Percentiles rank a stretch among this genome's conserved stretches.
Evolutionary conservation across 495 filamentous ascomycete species (phyloP).

Genomic region (Penicillium parvum): DNA sequence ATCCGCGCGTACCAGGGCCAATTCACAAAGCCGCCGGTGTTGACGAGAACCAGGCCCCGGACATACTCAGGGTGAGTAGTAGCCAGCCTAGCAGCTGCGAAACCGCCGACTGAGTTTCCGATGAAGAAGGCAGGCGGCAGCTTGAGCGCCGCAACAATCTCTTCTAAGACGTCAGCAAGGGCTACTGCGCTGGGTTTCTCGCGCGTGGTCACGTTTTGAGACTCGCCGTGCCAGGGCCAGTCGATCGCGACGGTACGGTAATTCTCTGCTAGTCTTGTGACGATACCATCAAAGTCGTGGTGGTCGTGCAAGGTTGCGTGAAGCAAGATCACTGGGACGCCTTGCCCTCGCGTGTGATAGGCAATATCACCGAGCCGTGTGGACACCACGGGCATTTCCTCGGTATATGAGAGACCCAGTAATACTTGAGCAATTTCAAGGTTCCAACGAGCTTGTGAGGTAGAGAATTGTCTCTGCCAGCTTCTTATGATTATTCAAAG

Average conservation of each 20-base stretch:
- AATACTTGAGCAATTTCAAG: too few species aligned
- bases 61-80: conserved; percentile 1
- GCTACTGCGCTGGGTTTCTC: not conserved
- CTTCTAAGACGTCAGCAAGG: not conserved
- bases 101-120: conserved; percentile 1
- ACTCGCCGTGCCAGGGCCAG: not conserved
- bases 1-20: not conserved
- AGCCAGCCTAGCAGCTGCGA: conserved; percentile 2
- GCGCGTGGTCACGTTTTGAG: not conserved
- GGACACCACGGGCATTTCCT: too few species aligned
- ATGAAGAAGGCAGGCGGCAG: conserved; percentile 2
- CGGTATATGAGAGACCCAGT: too few species aligned
- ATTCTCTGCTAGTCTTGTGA: not conserved
- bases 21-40: not conserved
- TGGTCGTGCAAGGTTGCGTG: not conserved
- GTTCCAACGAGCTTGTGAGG: too few species aligned
- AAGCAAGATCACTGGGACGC: not conserved
- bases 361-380: not conserved
- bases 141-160: not conserved
- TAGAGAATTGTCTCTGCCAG: too few species aligned
- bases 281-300: not conserved
- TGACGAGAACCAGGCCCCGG: not conserved
- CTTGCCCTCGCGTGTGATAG: not conserved
- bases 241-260: not conserved
- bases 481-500: too few species aligned